Percentiles rank a stretch among this genome's conserved stretches.
These are phyloP conservation scores for Fomitopsis palustris DNA, from an alignment of 1,284 basidiomycete species.

Conservation along the genomic window DNA sequence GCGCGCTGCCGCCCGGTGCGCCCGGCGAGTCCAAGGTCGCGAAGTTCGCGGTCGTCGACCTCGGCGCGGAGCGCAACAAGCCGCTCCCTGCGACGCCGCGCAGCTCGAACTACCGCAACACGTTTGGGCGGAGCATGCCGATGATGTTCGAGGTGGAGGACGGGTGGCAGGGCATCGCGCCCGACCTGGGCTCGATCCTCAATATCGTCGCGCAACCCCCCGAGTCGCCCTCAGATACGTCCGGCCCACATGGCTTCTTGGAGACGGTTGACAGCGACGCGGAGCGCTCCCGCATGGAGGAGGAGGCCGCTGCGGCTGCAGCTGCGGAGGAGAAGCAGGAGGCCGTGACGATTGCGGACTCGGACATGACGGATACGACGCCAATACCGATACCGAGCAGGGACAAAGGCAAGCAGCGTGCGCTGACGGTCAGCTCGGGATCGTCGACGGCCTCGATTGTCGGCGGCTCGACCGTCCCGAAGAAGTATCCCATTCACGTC, in stretches of 20 bases:
- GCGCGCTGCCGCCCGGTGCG: conserved; percentile 13
- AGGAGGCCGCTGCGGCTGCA: conserved; percentile 1
- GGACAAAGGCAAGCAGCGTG: conserved; percentile 48
- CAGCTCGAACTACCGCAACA: conserved; percentile 43
- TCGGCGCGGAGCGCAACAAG: conserved; percentile 35
- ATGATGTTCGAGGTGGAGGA: conserved; percentile 57
- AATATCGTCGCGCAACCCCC: conserved; percentile 4
- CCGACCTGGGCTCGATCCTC: conserved; percentile 19
- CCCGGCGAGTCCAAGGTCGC: conserved; percentile 27
- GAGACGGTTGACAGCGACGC: conserved; percentile 54
- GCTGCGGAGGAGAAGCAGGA: conserved; percentile 6
- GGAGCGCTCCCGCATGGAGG: conserved; percentile 24
- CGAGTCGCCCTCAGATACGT: conserved; percentile 17
- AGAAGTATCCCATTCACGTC: conserved; percentile 63
- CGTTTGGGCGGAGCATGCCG: conserved; percentile 37
- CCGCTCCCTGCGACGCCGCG: conserved; percentile 36
- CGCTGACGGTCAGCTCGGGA: conserved; percentile 22
- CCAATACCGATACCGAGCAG: conserved; percentile 37
- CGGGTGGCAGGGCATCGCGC: conserved; percentile 59
- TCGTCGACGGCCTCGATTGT: conserved; percentile 54
- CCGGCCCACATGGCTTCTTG: conserved; percentile 58
- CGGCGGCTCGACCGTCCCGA: conserved; percentile 43
- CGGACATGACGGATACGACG: conserved; percentile 16
- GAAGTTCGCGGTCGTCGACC: conserved; percentile 63
- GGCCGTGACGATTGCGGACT: conserved; percentile 15